phyloP scores from a whole-genome alignment of 2,329 filamentous ascomycete genomes.

The Tolypocladium cylindrosporum region DNA sequence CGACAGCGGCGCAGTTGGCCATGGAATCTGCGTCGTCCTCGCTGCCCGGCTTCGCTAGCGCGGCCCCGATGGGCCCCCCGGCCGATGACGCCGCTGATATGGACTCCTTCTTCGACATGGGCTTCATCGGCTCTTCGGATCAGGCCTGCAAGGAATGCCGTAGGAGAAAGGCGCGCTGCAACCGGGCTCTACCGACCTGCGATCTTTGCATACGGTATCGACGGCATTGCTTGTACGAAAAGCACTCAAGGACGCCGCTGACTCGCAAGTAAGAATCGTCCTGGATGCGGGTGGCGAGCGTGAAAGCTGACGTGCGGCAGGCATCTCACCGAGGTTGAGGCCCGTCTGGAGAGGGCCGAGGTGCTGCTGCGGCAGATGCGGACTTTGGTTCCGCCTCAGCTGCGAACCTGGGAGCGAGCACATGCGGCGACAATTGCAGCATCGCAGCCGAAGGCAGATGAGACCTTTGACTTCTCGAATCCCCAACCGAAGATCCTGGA shows the following conservation, averaged over 20 bases:
- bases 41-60: not conserved
- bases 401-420: slow-evolving; percentile 8
- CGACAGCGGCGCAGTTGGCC: not conserved
- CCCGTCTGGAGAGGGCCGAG: slow-evolving; percentile 25
- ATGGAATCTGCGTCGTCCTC: not conserved
- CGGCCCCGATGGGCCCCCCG: not conserved
- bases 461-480: slow-evolving; percentile 9
- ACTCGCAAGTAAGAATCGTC: slow-evolving; percentile 28
- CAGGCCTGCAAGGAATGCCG: slow-evolving; percentile 31
- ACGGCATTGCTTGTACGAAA: slow-evolving; percentile 37
- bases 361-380: slow-evolving; percentile 19
- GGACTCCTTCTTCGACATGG: slow-evolving; percentile 5
- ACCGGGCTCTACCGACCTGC: slow-evolving; percentile 26
- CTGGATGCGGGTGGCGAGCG: not conserved
- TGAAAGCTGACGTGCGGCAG: slow-evolving; percentile 8
- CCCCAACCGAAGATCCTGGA: not conserved
- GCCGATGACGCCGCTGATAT: slow-evolving; percentile 2
- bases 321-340: slow-evolving; percentile 33
- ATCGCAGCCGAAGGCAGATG: not conserved
- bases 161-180: slow-evolving; percentile 28
- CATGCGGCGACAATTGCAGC: not conserved
- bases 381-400: slow-evolving; percentile 14
- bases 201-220: slow-evolving; percentile 30
- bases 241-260: slow-evolving; percentile 34
- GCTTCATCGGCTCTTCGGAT: slow-evolving; percentile 16